A percentile compares a stretch with the other conserved stretches of the same genome.
phyloP scores from a whole-genome alignment of 371 early-diverging fungal genomes.

The Funneliformis caledonium region DNA sequence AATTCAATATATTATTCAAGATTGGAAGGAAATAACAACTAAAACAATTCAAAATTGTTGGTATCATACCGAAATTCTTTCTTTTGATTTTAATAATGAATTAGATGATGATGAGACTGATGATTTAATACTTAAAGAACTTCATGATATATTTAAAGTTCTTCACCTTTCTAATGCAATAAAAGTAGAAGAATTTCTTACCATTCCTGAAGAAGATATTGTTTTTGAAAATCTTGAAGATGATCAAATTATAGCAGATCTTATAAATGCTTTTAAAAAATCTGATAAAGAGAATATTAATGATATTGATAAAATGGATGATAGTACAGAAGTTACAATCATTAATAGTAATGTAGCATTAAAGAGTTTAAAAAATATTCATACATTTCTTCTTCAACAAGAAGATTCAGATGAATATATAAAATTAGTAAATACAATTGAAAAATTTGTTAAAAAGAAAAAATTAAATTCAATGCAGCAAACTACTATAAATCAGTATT shows the following conservation, averaged over 20 bases:
- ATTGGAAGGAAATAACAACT: neutral
- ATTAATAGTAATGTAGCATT: neutral
- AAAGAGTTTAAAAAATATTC: neutral
- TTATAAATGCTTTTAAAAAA: neutral
- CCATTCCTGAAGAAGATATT: neutral
- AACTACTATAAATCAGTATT: neutral
- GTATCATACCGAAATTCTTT: neutral
- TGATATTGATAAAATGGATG: neutral
- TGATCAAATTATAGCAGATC: neutral
- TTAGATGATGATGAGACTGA: neutral
- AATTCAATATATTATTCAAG: no score
- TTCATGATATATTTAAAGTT: neutral
- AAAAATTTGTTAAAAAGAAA: slow-evolving; percentile 1
- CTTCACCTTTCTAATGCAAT: neutral
- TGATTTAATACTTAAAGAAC: neutral
- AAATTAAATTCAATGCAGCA: slow-evolving; percentile 12
- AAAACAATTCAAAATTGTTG: neutral
- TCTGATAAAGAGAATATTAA: neutral
- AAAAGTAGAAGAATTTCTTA: neutral
- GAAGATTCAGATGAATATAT: neutral
- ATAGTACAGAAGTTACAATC: neutral
- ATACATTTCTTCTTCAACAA: slow-evolving; percentile 12
- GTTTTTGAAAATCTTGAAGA: neutral
- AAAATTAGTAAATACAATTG: slow-evolving; percentile 4
- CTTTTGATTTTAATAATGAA: neutral